phyloP scores from a whole-genome alignment of 2,329 filamentous ascomycete genomes.

The Xylaria sp. region DNA sequence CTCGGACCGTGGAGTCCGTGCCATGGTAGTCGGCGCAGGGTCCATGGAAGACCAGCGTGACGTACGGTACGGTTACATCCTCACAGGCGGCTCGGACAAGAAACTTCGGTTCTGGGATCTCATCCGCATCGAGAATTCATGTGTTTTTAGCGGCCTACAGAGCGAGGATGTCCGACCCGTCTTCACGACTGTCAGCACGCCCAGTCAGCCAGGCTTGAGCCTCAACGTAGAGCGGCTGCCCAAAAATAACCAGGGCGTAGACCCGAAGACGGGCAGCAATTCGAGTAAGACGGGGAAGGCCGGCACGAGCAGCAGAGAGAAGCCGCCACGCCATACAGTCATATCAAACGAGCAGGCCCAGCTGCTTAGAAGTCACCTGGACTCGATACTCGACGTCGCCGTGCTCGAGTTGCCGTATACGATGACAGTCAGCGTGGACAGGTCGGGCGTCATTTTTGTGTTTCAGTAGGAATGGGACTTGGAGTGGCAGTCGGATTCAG shows the following conservation, averaged over 20 bases:
- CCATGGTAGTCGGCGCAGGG: slow-evolving; percentile 78
- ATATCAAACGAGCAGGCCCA: slow-evolving; percentile 90
- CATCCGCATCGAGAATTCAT: slow-evolving; percentile 77
- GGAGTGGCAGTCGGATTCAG: not conserved
- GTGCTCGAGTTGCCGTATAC: slow-evolving; percentile 88
- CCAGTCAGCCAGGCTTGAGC: slow-evolving; percentile 58
- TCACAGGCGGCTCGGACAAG: slow-evolving; percentile 89
- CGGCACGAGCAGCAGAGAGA: slow-evolving; percentile 45
- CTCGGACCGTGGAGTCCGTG: slow-evolving; percentile 67
- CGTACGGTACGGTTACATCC: slow-evolving; percentile 80
- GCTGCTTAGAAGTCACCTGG: slow-evolving; percentile 85
- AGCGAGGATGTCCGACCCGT: slow-evolving; percentile 75
- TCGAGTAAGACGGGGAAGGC: slow-evolving; percentile 36
- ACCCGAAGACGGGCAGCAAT: slow-evolving; percentile 36
- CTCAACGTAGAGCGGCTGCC: slow-evolving; percentile 73
- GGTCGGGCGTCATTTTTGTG: slow-evolving; percentile 89
- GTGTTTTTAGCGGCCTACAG: slow-evolving; percentile 81
- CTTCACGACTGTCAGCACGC: slow-evolving; percentile 71
- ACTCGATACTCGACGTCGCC: slow-evolving; percentile 88
- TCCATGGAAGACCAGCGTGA: slow-evolving; percentile 75
- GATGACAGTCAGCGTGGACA: slow-evolving; percentile 91
- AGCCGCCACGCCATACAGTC: slow-evolving; percentile 79
- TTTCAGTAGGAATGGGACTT: slow-evolving; percentile 56
- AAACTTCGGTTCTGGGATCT: slow-evolving; percentile 96
- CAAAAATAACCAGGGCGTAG: slow-evolving; percentile 47